These are phyloP conservation scores for Xerocomus brunneocitrinus DNA, from an alignment of 768 basidiomycete species.

Conservation along the genomic window DNA sequence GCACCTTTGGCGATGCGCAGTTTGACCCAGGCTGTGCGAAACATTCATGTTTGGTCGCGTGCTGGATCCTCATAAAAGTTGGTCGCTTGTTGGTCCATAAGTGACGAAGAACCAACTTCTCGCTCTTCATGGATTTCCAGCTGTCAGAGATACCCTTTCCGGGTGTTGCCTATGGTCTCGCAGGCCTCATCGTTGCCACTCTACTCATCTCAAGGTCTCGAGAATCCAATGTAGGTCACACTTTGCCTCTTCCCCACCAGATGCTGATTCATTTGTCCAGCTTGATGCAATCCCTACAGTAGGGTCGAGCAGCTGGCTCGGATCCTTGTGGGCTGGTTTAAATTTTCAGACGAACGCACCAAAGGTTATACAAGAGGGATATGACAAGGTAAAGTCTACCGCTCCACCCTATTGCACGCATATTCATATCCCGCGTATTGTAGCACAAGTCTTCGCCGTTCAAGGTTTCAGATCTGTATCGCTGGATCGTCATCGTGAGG, in stretches of 20 bases:
- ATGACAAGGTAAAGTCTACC: conserved; percentile 20
- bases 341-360: conserved; percentile 12
- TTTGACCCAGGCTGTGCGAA: too few species aligned
- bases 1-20: too few species aligned
- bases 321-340: conserved; percentile 24
- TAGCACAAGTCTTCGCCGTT: conserved; percentile 29
- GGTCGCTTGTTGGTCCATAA: not conserved
- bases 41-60: too few species aligned
- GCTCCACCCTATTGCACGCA: not conserved
- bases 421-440: not conserved
- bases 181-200: not conserved
- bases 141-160: not conserved
- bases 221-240: not conserved
- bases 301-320: conserved; percentile 22
- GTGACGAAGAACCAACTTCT: not conserved
- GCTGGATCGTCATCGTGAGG: conserved; percentile 40
- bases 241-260: not conserved
- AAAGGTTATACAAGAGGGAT: conserved; percentile 30
- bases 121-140: not conserved
- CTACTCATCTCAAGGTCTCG: not conserved
- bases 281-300: conserved; percentile 28
- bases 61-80: not conserved
- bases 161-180: not conserved
- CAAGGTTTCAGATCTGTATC: conserved; percentile 23
- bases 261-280: conserved; percentile 2